phyloP scores from a whole-genome alignment of 1,284 basidiomycete species.

The Sphagnurus paluster region DNA sequence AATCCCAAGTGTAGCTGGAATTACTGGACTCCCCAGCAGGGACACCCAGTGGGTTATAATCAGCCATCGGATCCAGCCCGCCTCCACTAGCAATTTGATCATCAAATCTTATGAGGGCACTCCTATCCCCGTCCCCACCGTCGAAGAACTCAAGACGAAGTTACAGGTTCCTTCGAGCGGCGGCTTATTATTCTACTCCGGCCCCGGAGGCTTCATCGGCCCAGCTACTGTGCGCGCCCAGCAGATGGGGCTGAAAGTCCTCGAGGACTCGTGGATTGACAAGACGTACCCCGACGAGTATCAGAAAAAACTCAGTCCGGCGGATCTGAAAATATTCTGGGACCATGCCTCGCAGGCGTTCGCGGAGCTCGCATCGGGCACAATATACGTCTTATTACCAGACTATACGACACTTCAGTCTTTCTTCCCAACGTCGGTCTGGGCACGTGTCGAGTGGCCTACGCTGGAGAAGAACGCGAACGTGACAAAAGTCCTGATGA shows the following conservation, averaged over 20 bases:
- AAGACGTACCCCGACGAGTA: conserved; percentile 1
- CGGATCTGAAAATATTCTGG: conserved; percentile 10
- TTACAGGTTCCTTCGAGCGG: conserved; percentile 1
- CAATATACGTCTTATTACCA: conserved; percentile 10
- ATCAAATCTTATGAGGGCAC: neutral
- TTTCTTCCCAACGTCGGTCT: conserved; percentile 7
- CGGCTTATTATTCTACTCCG: conserved; percentile 14
- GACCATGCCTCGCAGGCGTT: conserved; percentile 13
- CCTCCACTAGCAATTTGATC: neutral
- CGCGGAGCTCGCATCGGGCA: conserved; percentile 8
- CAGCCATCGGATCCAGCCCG: neutral
- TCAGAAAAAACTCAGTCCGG: neutral
- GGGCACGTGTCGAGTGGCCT: conserved; percentile 14
- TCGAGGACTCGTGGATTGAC: conserved; percentile 11
- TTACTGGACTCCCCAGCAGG: too few species aligned
- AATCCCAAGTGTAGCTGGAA: too few species aligned
- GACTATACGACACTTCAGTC: conserved; percentile 1
- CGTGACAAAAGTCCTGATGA: conserved; percentile 9
- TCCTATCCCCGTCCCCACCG: conserved; percentile 1
- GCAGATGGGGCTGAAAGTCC: conserved; percentile 5
- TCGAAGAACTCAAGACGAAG: conserved; percentile 4
- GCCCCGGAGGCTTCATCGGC: conserved; percentile 10
- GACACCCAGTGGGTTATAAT: neutral
- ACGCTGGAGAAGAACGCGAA: conserved; percentile 6
- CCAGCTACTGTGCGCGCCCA: neutral